Evolutionary conservation across 495 filamentous ascomycete genomes (phyloP), one percentile per base, ranked within the genome.

Genomic region (Hypoxylon lenormandii): DNA sequence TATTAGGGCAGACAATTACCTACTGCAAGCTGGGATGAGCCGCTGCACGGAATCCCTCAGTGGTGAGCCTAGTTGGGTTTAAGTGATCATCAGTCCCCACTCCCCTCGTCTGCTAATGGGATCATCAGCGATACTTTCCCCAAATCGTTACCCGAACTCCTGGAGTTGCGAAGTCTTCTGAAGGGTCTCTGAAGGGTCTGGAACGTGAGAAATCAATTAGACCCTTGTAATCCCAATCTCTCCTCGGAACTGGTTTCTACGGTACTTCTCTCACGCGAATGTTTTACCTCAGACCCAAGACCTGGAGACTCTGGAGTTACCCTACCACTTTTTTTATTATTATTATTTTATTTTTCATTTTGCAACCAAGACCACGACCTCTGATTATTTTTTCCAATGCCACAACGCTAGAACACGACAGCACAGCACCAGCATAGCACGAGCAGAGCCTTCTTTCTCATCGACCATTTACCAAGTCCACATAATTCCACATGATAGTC

Each of bases 221-320:
- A 70, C 66, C 66, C 66, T 60, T 64, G 66, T 43, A 64, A 70
- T 56, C 60, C 60, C 66, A 70, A 70, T 70, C 64, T 70, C 66
- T 59, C 51, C 64, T 61, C 55, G 66, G 64, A 45, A 60, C 55
- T 70, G 60, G 60, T 57, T 56, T 70, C 60, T 48, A 70, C 66
- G 66, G 66, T 70, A 70, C 66, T 70, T 70, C 55, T 59, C 55
- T 49, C 66, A 64, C 60, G 66, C 66, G 66, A 64, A 69, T 55
- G 66, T 60, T 69, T 64, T 69, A 69, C 66, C 38, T 69, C 66
- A 60, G 64, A 64, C 66, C 66, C 54, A 45, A 43, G 26, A 61
- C 42, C 16, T 45, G n/a, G n/a, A 18, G n/a, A 33, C 16, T 45
- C 15, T 18, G n/a, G 7, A 10, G 16, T 10, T 18, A 19, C 42